Evolutionary conservation across 306 rosid species (phyloP).

Genomic region (Trifolium subterraneum): DNA sequence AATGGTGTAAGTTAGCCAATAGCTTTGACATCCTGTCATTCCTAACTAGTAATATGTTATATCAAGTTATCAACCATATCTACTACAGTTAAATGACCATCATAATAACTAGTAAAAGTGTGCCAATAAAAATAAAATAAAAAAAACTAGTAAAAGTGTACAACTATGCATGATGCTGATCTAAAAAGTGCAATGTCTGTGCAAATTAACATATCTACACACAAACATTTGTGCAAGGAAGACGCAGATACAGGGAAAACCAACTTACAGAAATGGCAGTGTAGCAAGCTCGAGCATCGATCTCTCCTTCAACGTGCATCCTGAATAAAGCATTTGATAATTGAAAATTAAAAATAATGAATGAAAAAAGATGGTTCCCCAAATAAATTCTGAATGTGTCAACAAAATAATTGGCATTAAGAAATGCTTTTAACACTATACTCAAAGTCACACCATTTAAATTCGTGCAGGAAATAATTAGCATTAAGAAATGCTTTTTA

Average conservation of each 20-base stretch:
- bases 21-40: conserved; percentile 20
- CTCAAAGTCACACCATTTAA: conserved; percentile 25
- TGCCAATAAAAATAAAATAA: no score
- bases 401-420: conserved; percentile 16
- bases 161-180: conserved; percentile 19
- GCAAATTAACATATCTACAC: conserved; percentile 7
- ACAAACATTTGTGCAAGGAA: conserved; percentile 15
- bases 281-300: conserved; percentile 93
- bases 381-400: conserved; percentile 19
- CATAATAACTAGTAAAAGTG: conserved; percentile 9
- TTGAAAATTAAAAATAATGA: conserved; percentile 15
- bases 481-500: no score
- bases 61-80: background rate
- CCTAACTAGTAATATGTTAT: conserved; percentile 17
- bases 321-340: conserved; percentile 46
- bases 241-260: conserved; percentile 20
- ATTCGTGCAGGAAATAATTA: background rate
- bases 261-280: conserved; percentile 93
- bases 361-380: conserved; percentile 21
- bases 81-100: conserved; percentile 17
- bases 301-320: conserved; percentile 93
- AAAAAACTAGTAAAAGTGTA: conserved; percentile 13
- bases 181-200: conserved; percentile 29
- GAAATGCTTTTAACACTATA: conserved; percentile 29
- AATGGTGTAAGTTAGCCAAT: conserved; percentile 12